phyloP scores from a whole-genome alignment of 176 grass and related monocot species.

The Oryza meridionalis region DNA sequence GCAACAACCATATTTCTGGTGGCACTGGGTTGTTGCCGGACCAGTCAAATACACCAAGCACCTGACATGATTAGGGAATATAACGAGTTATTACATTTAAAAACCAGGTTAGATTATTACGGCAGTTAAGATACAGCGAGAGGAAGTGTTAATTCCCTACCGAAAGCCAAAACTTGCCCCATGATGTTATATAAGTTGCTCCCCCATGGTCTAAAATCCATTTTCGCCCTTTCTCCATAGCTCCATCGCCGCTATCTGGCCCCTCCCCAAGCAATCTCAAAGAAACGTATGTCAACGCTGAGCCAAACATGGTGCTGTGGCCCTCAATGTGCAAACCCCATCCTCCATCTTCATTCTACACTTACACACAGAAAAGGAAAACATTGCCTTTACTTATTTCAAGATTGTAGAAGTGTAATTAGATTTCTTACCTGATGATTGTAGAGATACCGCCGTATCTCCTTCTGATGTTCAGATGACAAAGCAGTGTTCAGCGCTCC shows the following conservation, averaged over 20 bases:
- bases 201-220: slow-evolving; percentile 94
- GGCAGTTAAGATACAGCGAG: slow-evolving; percentile 2
- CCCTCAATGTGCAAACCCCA: slow-evolving; percentile 97
- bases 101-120: slow-evolving; percentile 33
- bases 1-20: slow-evolving; percentile 91
- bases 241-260: slow-evolving; percentile 65
- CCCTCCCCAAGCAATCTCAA: slow-evolving; percentile 89
- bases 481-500: slow-evolving; percentile 73
- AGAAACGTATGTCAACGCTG: slow-evolving; percentile 77
- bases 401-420: not conserved
- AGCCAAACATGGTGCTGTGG: slow-evolving; percentile 94
- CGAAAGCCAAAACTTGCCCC: slow-evolving; percentile 96
- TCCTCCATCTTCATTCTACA: slow-evolving; percentile 90
- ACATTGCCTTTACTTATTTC: slow-evolving; percentile 16
- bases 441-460: slow-evolving; percentile 87
- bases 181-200: slow-evolving; percentile 88
- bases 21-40: slow-evolving; percentile 93
- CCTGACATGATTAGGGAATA: slow-evolving; percentile 56
- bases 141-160: slow-evolving; percentile 41
- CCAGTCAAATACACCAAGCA: slow-evolving; percentile 98
- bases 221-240: slow-evolving; percentile 78
- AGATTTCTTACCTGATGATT: slow-evolving; percentile 75
- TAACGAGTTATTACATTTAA: slow-evolving; percentile 15
- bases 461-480: slow-evolving; percentile 69
- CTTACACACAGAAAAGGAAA: slow-evolving; percentile 36